These are phyloP conservation scores for Rhynchospora breviuscula DNA, from an alignment of 176 grass and related monocot species.

Conservation along the genomic window DNA sequence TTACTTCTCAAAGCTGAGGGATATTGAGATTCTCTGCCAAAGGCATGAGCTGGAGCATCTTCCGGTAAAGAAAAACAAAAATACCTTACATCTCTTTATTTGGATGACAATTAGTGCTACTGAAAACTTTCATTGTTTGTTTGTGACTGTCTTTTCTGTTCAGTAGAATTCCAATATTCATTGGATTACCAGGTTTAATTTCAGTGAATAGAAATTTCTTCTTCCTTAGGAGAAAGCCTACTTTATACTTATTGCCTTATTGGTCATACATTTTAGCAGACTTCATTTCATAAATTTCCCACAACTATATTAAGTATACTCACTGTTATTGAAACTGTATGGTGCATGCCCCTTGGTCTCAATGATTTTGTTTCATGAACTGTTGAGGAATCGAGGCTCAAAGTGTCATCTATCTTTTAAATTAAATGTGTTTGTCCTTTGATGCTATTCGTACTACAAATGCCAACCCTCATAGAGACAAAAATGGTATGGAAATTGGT, in stretches of 20 bases:
- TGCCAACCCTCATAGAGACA: neutral
- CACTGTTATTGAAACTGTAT: neutral
- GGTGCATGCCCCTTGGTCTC: neutral
- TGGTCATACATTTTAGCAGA: neutral
- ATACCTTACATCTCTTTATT: neutral
- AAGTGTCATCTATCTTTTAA: neutral
- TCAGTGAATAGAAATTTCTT: neutral
- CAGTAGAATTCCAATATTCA: neutral
- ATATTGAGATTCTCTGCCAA: slow-evolving; percentile 81
- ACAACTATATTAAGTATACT: neutral
- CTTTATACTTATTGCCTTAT: neutral
- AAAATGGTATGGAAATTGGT: neutral
- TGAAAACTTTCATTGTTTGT: neutral
- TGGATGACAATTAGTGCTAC: neutral
- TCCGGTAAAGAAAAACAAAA: slow-evolving; percentile 37
- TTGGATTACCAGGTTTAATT: neutral
- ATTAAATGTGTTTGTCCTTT: neutral
- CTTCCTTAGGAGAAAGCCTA: neutral
- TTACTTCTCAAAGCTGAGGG: slow-evolving; percentile 78
- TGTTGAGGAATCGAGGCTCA: neutral
- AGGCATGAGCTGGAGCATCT: slow-evolving; percentile 78
- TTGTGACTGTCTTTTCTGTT: neutral
- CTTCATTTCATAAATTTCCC: neutral
- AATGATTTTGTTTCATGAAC: neutral
- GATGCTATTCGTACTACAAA: no score